A percentile compares a stretch with the other conserved stretches of the same genome.
Conservation (phyloP, 2,329 filamentous ascomycete genomes). For the Verticillium klebahnii region DNA sequence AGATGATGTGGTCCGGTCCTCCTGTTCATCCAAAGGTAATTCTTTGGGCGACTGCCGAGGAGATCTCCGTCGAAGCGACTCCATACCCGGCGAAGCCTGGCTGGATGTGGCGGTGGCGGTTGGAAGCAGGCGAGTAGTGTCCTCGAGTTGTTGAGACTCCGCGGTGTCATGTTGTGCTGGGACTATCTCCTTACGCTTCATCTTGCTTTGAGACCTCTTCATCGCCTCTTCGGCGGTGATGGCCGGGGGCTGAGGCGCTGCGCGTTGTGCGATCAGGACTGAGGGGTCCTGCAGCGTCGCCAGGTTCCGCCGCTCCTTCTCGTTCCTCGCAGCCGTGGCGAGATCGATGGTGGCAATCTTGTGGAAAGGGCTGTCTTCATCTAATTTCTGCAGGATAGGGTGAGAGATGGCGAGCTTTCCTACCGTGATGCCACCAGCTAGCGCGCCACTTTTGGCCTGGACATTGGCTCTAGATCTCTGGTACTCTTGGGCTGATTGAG, state of each 20-base stretch:
- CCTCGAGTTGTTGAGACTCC: conserved; percentile 10
- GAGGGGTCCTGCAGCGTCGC: conserved; percentile 22
- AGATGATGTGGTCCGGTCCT: not conserved
- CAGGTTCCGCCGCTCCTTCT: conserved; percentile 37
- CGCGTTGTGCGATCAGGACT: conserved; percentile 26
- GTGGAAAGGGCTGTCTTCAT: conserved; percentile 33
- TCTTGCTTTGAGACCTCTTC: conserved; percentile 24
- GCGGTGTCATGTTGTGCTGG: not conserved
- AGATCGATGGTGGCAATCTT: conserved; percentile 47
- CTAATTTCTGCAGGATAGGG: conserved; percentile 36
- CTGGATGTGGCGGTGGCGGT: conserved; percentile 38
- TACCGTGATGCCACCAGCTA: conserved; percentile 14
- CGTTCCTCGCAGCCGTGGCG: conserved; percentile 40
- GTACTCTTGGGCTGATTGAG: not conserved
- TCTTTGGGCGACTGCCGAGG: conserved; percentile 29
- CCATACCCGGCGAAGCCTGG: conserved; percentile 45
- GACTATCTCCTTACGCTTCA: conserved; percentile 33
- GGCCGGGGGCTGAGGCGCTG: conserved; percentile 29
- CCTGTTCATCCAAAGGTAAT: not conserved
- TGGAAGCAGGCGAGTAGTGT: conserved; percentile 3
- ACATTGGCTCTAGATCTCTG: conserved; percentile 20
- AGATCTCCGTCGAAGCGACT: conserved; percentile 47
- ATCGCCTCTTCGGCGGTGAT: conserved; percentile 26
- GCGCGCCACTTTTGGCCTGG: conserved; percentile 18
- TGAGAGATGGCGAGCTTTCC: conserved; percentile 44